These are phyloP conservation scores for Sequoiadendron giganteum DNA, from an alignment of 75 land plant species.

Conservation along the genomic window DNA sequence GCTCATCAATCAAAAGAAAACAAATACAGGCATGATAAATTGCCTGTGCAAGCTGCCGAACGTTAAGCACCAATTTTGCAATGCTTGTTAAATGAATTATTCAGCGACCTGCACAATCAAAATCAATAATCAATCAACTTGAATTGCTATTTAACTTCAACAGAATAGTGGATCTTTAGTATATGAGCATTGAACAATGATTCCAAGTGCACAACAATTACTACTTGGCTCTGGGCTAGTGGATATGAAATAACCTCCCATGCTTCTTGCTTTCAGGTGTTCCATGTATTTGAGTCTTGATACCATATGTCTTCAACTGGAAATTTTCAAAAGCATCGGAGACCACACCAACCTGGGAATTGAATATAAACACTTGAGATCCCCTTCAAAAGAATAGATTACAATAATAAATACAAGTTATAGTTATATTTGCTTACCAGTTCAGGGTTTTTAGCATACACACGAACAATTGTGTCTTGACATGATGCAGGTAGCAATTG, in stretches of 20 bases:
- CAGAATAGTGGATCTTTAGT: neutral
- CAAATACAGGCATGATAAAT: neutral
- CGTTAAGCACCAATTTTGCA: neutral
- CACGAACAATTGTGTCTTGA: conserved; percentile 85
- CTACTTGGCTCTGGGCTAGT: neutral
- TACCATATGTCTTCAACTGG: conserved; percentile 72
- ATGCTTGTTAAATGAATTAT: neutral
- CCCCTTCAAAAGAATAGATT: neutral
- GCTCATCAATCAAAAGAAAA: neutral
- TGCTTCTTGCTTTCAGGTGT: conserved; percentile 88
- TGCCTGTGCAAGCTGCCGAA: neutral
- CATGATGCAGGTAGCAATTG: conserved; percentile 67
- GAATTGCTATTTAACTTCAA: neutral
- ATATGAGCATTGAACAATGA: neutral
- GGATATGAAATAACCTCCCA: conserved; percentile 23
- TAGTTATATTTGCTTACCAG: conserved; percentile 44
- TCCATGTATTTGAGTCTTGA: conserved; percentile 72
- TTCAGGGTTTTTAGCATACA: conserved; percentile 87
- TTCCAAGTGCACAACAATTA: neutral
- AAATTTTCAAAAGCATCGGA: conserved; percentile 90
- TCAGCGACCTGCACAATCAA: neutral
- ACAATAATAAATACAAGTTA: neutral
- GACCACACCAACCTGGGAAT: conserved; percentile 78
- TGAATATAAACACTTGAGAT: neutral
- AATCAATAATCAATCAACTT: neutral